Evolutionary conservation across 768 basidiomycete genomes (phyloP).

Genomic region (Boletus subparvulus): DNA sequence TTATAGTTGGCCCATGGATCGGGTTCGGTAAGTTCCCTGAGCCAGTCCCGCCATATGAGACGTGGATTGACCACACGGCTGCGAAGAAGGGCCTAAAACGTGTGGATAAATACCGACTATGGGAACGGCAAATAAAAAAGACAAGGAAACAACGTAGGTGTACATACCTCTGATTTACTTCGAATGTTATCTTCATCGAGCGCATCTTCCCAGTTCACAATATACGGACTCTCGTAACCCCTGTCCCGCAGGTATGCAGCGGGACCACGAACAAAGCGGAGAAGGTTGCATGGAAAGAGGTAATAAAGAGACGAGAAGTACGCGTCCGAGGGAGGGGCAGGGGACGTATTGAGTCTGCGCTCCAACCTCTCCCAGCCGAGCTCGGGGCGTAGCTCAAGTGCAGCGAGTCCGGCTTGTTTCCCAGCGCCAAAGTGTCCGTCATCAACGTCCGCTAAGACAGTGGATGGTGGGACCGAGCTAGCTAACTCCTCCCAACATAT

Average conservation of each 20-base stretch:
- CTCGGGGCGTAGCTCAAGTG: constrained; percentile 49
- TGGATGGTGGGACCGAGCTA: constrained; percentile 31
- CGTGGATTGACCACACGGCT: constrained; percentile 73
- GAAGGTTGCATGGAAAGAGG: constrained; percentile 85
- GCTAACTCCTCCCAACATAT: constrained; percentile 72
- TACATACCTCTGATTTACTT: constrained; percentile 66
- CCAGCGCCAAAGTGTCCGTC: not conserved
- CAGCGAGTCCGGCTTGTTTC: constrained; percentile 30
- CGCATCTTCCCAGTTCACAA: constrained; percentile 67
- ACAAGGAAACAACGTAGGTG: not conserved
- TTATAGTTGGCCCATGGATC: constrained; percentile 69
- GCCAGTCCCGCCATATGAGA: constrained; percentile 64
- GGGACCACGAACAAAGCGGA: constrained; percentile 75
- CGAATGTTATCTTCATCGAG: constrained; percentile 70
- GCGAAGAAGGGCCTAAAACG: constrained; percentile 59
- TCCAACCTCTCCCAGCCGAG: constrained; percentile 71
- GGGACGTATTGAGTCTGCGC: constrained; percentile 52
- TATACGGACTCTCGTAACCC: constrained; percentile 55
- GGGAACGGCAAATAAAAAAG: not conserved
- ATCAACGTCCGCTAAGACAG: constrained; percentile 38
- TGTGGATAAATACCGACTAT: constrained; percentile 1
- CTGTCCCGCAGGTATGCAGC: constrained; percentile 57
- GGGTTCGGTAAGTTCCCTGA: constrained; percentile 58
- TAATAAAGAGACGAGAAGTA: constrained; percentile 85
- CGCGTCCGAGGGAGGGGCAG: constrained; percentile 57